Base-by-base conservation (phyloP, 2,329 filamentous ascomycete species). In the Sporothrix schenckii region DNA sequence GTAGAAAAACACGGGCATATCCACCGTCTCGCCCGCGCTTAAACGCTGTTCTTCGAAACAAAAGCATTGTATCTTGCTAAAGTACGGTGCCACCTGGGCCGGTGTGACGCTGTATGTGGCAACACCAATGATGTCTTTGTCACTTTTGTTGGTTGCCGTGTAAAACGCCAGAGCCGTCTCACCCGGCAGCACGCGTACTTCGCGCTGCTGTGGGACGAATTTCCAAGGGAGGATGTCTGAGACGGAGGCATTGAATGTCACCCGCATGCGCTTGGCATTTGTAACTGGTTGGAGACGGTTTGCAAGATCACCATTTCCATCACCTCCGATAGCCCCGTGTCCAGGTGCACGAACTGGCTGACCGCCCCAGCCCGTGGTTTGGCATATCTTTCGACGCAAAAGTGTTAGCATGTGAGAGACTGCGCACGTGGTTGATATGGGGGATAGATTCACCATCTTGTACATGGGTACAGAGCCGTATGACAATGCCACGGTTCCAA, bases 1-100 rank as follows among this genome's bases (percentile, higher is more conserved):
- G 80, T 98, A 99, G 82, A 99, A 99, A 81, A 99, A 99, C 0
- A 99, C 96, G 0, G 95, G 96, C 96, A 99, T 99, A 80, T 99
- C 95, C 69, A 99, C 95, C 58, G 93, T 95, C 85, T 99, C 96
- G 58, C 94, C 94, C 6, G 94, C 94, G 78, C 95, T 94, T 74
- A 99, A 81, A 72, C 96, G 87, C 85, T 99, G 95, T 81, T 93
- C 94, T 83, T 99, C 95, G 77, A 99, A 99, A 81, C 95, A 99
- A 81, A 99, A 99, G 78, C 95, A 99, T 81, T 99, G 95, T 60
- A 99, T 99, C 86, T 99, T 99, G 87, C 92, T 96, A 79, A 99
- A 99, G 80, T 99, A 99, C 1, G 93, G 94, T 56, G 95, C 94
- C 58, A 97, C 94, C 81, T 99, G 95, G 3, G 89, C 95, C 0